Percentiles rank a stretch among this genome's conserved stretches.
Evolutionary conservation across 257 asterid genomes (phyloP).

Genomic region (Misopates orontium): DNA sequence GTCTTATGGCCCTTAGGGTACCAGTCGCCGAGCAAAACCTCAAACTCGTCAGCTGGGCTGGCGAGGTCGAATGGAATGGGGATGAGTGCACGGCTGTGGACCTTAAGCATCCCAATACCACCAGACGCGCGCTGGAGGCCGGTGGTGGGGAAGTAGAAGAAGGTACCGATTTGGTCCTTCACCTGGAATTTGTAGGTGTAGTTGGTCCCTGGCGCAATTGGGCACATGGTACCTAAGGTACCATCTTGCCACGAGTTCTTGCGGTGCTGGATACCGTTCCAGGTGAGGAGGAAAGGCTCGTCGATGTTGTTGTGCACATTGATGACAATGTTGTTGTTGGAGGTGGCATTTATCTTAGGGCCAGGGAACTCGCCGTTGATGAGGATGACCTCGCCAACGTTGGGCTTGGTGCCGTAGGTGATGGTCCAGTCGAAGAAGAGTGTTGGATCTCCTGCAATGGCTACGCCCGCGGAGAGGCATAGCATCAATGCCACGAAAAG

Average conservation of each 20-base stretch:
- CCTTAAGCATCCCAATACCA: conserved; percentile 41
- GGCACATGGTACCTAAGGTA: conserved; percentile 53
- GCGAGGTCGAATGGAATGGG: conserved; percentile 44
- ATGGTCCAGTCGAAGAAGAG: conserved; percentile 50
- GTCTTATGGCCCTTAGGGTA: conserved; percentile 53
- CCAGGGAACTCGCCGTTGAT: conserved; percentile 61
- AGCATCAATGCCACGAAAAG: conserved; percentile 38
- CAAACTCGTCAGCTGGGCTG: conserved; percentile 42
- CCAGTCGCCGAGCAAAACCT: conserved; percentile 53
- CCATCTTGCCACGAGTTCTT: conserved; percentile 64
- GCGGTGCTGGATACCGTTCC: conserved; percentile 50
- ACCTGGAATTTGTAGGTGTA: conserved; percentile 51
- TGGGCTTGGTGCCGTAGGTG: conserved; percentile 49
- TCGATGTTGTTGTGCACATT: conserved; percentile 45
- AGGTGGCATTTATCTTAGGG: conserved; percentile 49
- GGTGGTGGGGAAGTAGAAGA: conserved; percentile 48
- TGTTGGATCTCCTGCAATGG: conserved; percentile 54
- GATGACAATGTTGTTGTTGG: conserved; percentile 49
- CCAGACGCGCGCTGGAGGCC: conserved; percentile 49
- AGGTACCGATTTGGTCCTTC: conserved; percentile 59
- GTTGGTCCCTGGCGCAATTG: conserved; percentile 49
- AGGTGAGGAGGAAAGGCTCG: conserved; percentile 51
- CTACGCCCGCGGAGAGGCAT: conserved; percentile 31
- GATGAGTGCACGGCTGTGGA: conserved; percentile 52
- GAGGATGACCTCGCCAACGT: conserved; percentile 54